A percentile compares a stretch with the other conserved stretches of the same genome.
Conservation (phyloP, 1,284 basidiomycete species). For the Thelephora terrestris region DNA sequence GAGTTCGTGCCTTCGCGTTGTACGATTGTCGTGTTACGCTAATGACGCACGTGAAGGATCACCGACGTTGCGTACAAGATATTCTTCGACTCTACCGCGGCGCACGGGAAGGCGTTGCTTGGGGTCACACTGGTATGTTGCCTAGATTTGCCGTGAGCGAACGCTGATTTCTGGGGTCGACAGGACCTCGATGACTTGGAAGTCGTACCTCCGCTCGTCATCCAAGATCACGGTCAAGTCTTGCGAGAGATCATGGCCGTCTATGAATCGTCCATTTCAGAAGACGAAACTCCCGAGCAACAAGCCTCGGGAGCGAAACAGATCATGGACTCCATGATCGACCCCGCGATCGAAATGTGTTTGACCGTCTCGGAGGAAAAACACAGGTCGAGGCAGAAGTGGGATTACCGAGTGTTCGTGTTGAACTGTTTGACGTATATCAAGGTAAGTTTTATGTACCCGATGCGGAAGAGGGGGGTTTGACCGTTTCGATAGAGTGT, state of each 20-base stretch:
- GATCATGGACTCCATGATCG: slow-evolving; percentile 73
- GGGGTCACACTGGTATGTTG: slow-evolving; percentile 59
- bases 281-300: slow-evolving; percentile 40
- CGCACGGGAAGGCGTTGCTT: slow-evolving; percentile 68
- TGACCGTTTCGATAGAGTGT: slow-evolving; percentile 38
- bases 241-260: slow-evolving; percentile 83
- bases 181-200: slow-evolving; percentile 71
- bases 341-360: slow-evolving; percentile 76
- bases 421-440: slow-evolving; percentile 80
- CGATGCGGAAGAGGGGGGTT: too few relatives aligned
- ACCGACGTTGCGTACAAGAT: slow-evolving; percentile 72
- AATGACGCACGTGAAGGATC: slow-evolving; percentile 38
- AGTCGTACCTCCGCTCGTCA: slow-evolving; percentile 64
- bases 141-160: background rate
- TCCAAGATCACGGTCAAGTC: slow-evolving; percentile 76
- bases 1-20: slow-evolving; percentile 50
- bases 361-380: slow-evolving; percentile 60
- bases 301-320: slow-evolving; percentile 50
- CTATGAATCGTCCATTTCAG: slow-evolving; percentile 74
- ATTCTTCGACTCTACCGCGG: slow-evolving; percentile 80
- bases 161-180: background rate
- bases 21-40: background rate
- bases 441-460: slow-evolving; percentile 41
- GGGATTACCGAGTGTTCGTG: slow-evolving; percentile 78
- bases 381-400: slow-evolving; percentile 37